Percentiles rank a stretch among this genome's conserved stretches.
Conservation (phyloP, 805 yeast species). For the Schwanniomyces pseudopolymorphus region DNA sequence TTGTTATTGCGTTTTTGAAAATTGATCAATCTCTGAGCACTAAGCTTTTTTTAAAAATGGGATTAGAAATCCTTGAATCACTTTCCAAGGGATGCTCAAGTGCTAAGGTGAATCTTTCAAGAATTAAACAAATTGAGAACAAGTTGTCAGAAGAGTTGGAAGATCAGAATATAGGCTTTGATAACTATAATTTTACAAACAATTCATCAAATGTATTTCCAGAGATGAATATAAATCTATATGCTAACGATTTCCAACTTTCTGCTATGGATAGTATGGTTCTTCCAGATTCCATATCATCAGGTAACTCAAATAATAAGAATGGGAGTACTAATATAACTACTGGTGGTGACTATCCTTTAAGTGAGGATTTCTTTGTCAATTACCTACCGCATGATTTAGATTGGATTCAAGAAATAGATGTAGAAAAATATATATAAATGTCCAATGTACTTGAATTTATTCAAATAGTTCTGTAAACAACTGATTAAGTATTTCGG, state of each 20-base stretch:
- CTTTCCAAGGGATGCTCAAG: conserved; percentile 13
- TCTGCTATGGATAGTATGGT: background rate
- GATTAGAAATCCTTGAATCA: conserved; percentile 10
- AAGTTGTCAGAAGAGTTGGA: background rate
- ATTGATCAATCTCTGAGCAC: conserved; percentile 14
- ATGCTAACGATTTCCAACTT: background rate
- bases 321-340: background rate
- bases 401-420: conserved; percentile 1
- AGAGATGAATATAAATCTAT: background rate
- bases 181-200: background rate
- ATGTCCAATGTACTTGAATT: background rate
- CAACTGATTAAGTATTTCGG: background rate
- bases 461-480: too few species aligned
- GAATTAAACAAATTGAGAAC: background rate
- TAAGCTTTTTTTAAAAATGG: conserved; percentile 11
- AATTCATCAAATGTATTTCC: background rate
- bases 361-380: background rate
- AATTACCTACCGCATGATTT: background rate
- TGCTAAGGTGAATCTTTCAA: conserved; percentile 8
- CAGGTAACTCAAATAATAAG: background rate
- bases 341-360: background rate
- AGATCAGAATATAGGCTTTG: background rate
- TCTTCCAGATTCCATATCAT: background rate
- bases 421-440: background rate
- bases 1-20: conserved; percentile 11